These are phyloP conservation scores for Martiniozyma abietophila DNA, from an alignment of 805 yeast species.

Conservation along the genomic window DNA sequence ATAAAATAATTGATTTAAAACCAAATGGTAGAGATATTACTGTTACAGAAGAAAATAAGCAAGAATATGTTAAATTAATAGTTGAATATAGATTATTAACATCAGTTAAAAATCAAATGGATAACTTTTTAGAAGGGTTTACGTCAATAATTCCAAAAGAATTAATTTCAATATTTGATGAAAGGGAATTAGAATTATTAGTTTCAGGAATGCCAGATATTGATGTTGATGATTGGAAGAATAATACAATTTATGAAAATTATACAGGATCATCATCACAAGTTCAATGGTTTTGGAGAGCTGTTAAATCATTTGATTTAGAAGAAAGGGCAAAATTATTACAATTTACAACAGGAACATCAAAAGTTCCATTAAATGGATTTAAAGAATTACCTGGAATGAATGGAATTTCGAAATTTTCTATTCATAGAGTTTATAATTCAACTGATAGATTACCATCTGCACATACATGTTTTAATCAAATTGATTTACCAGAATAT, in stretches of 20 bases:
- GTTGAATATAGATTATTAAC: slow-evolving; percentile 80
- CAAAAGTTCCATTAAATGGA: slow-evolving; percentile 92
- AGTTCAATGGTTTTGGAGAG: slow-evolving; percentile 96
- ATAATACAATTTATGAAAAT: slow-evolving; percentile 70
- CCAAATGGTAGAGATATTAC: slow-evolving; percentile 76
- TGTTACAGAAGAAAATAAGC: slow-evolving; percentile 86
- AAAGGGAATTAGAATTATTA: slow-evolving; percentile 86
- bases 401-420: slow-evolving; percentile 75
- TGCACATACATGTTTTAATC: slow-evolving; percentile 96
- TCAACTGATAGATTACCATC: slow-evolving; percentile 81
- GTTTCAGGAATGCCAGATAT: slow-evolving; percentile 95
- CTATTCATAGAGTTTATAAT: slow-evolving; percentile 85
- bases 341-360: slow-evolving; percentile 96
- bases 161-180: slow-evolving; percentile 80
- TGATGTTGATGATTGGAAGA: slow-evolving; percentile 93
- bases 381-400: slow-evolving; percentile 85
- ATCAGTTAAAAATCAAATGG: slow-evolving; percentile 82
- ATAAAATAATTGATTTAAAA: slow-evolving; percentile 69
- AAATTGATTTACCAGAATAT: slow-evolving; percentile 87
- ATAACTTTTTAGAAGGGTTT: slow-evolving; percentile 77
- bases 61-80: slow-evolving; percentile 75
- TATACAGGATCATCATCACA: slow-evolving; percentile 78
- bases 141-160: slow-evolving; percentile 83
- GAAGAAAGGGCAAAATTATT: slow-evolving; percentile 91
- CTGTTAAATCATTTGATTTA: slow-evolving; percentile 84